Evolutionary conservation across 345 rosid genomes (phyloP).

Genomic region (Adansonia digitata): DNA sequence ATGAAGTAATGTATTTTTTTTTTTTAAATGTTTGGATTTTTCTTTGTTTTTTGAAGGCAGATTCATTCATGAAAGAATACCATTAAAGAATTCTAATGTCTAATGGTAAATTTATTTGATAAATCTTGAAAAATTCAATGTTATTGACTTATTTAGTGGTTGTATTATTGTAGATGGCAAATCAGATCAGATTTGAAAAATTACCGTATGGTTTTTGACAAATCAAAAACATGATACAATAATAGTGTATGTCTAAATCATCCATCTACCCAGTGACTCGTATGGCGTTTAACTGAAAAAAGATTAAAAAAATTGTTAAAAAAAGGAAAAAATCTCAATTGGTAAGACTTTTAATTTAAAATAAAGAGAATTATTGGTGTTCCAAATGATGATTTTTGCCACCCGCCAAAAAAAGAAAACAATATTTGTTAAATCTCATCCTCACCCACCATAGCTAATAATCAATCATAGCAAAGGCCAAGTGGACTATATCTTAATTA

Average conservation of each 20-base stretch:
- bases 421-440: not conserved
- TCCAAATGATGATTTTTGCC: not conserved
- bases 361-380: not conserved
- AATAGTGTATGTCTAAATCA: not conserved
- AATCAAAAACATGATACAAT: not conserved
- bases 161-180: too few relatives aligned
- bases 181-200: too few relatives aligned
- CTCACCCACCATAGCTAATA: not conserved
- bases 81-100: too few relatives aligned
- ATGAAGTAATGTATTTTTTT: not conserved
- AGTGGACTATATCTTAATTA: not conserved
- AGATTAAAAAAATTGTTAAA: not conserved
- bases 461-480: not conserved
- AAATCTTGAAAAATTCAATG: too few relatives aligned
- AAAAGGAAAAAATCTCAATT: not conserved
- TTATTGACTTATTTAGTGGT: too few relatives aligned
- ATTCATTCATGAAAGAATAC: not conserved
- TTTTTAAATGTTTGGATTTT: not conserved
- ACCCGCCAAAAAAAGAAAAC: too few relatives aligned
- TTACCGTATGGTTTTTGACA: not conserved
- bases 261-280: not conserved
- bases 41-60: not conserved
- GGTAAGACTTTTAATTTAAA: not conserved
- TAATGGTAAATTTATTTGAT: not conserved
- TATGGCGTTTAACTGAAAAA: not conserved